These are phyloP conservation scores for Russula sp. DNA, from an alignment of 768 basidiomycete species.

Conservation along the genomic window DNA sequence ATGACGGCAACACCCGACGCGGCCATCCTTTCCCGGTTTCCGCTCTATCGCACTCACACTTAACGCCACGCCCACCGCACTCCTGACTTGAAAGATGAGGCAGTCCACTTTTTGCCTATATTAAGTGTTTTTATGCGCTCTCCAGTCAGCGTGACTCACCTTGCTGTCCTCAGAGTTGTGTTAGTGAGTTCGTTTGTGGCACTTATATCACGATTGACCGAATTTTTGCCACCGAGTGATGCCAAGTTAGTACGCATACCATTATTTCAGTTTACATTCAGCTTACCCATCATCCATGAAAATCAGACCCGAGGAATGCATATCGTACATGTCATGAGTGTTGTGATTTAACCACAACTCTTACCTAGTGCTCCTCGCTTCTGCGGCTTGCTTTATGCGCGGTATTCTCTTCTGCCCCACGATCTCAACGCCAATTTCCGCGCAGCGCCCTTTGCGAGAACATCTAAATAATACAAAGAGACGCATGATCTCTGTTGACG, in stretches of 20 bases:
- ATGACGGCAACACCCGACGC: constrained; percentile 14
- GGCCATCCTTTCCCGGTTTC: background rate
- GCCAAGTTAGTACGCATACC: background rate
- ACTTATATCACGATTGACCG: background rate
- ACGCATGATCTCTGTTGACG: background rate
- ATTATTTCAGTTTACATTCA: background rate
- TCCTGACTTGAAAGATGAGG: constrained; percentile 1
- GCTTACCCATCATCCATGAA: background rate
- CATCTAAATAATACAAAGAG: background rate
- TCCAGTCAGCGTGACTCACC: background rate
- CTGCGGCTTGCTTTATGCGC: constrained; percentile 13
- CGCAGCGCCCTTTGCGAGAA: constrained; percentile 1
- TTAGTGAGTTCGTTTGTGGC: background rate
- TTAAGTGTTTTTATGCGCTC: background rate
- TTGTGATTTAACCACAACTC: background rate
- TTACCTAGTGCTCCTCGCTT: constrained; percentile 2
- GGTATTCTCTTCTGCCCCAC: background rate
- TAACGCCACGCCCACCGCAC: constrained; percentile 13
- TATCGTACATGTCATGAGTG: background rate
- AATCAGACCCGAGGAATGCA: background rate
- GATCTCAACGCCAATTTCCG: too few relatives aligned
- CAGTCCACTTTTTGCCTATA: background rate
- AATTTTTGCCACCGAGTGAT: background rate
- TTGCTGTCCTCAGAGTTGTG: background rate
- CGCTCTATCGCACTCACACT: constrained; percentile 5